Evolutionary conservation across 352 stramenopile genomes (phyloP).

Genomic region (Phytophthora sojae): DNA sequence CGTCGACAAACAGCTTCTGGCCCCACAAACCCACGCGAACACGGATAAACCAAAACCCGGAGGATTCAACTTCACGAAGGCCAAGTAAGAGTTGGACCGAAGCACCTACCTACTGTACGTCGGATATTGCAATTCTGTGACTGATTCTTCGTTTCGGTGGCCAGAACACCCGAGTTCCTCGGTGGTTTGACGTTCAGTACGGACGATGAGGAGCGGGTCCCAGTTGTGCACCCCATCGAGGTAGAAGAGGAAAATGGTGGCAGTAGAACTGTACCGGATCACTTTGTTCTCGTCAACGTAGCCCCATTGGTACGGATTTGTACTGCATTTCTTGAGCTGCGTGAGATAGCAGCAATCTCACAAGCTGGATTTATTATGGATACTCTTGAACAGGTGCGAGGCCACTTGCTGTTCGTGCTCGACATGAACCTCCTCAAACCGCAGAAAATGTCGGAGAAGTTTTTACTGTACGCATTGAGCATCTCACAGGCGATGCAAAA

Average conservation of each 20-base stretch:
- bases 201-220: slow-evolving; percentile 14
- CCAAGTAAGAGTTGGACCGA: slow-evolving; percentile 43
- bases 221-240: slow-evolving; percentile 18
- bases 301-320: slow-evolving; percentile 59
- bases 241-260: not conserved
- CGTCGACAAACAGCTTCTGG: slow-evolving; percentile 42
- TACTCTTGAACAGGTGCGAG: slow-evolving; percentile 49
- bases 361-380: not conserved
- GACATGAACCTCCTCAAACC: slow-evolving; percentile 48
- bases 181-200: slow-evolving; percentile 39
- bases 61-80: slow-evolving; percentile 73
- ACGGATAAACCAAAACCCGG: slow-evolving; percentile 1
- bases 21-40: not conserved
- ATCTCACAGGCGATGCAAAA: slow-evolving; percentile 35
- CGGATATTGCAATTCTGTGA: too few relatives aligned
- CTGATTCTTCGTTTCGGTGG: too few relatives aligned
- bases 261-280: slow-evolving; percentile 8
- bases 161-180: slow-evolving; percentile 47
- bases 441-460: slow-evolving; percentile 45
- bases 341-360: not conserved
- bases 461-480: slow-evolving; percentile 35
- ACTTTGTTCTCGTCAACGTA: slow-evolving; percentile 71
- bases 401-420: slow-evolving; percentile 66
- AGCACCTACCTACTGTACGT: too few relatives aligned
- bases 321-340: not conserved